These are phyloP conservation scores for Tephrocybe sp. DNA, from an alignment of 768 basidiomycete genomes.

Conservation along the genomic window DNA sequence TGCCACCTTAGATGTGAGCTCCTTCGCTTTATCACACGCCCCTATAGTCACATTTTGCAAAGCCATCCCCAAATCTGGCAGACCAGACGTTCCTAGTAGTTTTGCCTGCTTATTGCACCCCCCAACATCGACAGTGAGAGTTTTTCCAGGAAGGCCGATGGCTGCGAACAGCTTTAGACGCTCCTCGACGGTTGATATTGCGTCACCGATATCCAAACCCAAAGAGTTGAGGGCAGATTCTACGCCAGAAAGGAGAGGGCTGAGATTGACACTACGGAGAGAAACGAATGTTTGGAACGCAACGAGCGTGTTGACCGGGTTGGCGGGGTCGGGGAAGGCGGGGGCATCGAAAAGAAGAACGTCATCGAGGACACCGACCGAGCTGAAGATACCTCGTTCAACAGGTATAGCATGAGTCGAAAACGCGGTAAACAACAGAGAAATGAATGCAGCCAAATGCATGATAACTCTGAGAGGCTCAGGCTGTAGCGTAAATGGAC, in stretches of 20 bases:
- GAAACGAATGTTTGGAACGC: conserved; percentile 37
- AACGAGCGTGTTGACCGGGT: conserved; percentile 30
- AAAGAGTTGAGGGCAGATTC: conserved; percentile 22
- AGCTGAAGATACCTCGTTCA: conserved; percentile 17
- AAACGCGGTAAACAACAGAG: conserved; percentile 5
- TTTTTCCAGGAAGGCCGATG: conserved; percentile 31
- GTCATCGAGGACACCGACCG: conserved; percentile 27
- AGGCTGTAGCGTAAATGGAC: background rate
- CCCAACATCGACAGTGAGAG: conserved; percentile 27
- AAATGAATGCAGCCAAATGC: background rate
- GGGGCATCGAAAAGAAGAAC: conserved; percentile 40
- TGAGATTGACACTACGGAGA: conserved; percentile 27
- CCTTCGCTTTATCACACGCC: conserved; percentile 20
- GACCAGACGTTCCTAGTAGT: conserved; percentile 28
- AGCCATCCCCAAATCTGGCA: conserved; percentile 34
- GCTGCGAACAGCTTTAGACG: conserved; percentile 35
- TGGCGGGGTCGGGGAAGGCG: conserved; percentile 35
- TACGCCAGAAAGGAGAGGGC: conserved; percentile 21
- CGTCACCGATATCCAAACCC: conserved; percentile 31
- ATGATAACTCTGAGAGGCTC: background rate
- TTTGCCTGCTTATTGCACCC: conserved; percentile 28
- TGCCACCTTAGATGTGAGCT: conserved; percentile 18
- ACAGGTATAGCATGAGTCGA: conserved; percentile 12
- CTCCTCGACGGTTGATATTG: conserved; percentile 24
- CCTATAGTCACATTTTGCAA: conserved; percentile 32